These are phyloP conservation scores for Mortierella sp. DNA, from an alignment of 371 early-diverging fungal genomes.

Conservation along the genomic window DNA sequence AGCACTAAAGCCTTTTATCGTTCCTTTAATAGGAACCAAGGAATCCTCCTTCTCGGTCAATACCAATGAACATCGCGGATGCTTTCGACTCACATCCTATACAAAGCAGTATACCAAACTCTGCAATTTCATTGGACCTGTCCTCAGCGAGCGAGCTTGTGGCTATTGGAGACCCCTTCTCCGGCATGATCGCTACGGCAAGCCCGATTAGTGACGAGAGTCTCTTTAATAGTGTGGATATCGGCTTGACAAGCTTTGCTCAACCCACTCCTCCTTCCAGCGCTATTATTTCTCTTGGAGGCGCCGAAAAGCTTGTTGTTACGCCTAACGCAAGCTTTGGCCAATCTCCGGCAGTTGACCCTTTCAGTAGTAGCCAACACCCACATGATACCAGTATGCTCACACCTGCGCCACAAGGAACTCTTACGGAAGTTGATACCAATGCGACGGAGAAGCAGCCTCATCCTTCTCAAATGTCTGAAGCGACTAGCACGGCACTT, in stretches of 20 bases:
- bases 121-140: slow-evolving; percentile 12
- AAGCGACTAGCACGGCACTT: neutral
- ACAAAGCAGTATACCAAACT: slow-evolving; percentile 44
- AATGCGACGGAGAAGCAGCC: neutral
- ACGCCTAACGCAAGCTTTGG: neutral
- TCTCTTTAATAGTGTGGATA: slow-evolving; percentile 39
- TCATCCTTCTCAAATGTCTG: too few species aligned
- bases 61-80: slow-evolving; percentile 54
- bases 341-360: slow-evolving; percentile 21
- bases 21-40: slow-evolving; percentile 52
- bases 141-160: slow-evolving; percentile 13
- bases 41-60: slow-evolving; percentile 41
- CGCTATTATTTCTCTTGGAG: slow-evolving; percentile 13
- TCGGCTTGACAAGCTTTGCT: slow-evolving; percentile 28
- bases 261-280: slow-evolving; percentile 26
- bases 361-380: slow-evolving; percentile 8
- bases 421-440: slow-evolving; percentile 8
- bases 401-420: slow-evolving; percentile 15
- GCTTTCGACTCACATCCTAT: slow-evolving; percentile 51
- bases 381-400: slow-evolving; percentile 24
- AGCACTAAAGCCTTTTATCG: too few species aligned
- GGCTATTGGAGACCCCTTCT: slow-evolving; percentile 26
- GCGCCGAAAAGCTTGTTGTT: slow-evolving; percentile 5
- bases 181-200: slow-evolving; percentile 14
- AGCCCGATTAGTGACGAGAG: slow-evolving; percentile 32